Evolutionary conservation across 768 basidiomycete genomes (phyloP), one percentile per base, ranked within the genome.

Genomic region (Termitomyces sp.): DNA sequence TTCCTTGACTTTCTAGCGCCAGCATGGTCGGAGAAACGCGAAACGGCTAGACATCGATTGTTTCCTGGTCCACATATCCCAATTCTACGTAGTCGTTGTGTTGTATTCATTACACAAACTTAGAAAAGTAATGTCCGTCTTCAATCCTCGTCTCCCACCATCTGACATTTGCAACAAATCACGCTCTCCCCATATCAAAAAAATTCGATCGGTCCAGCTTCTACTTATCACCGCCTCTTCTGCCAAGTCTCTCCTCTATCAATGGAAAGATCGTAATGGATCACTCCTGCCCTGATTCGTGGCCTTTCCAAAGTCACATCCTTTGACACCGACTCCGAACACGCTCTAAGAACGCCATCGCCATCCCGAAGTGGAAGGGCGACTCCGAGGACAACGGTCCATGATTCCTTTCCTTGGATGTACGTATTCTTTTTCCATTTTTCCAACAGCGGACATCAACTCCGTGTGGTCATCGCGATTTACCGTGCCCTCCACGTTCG

Each of bases 321-420:
- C 32, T 81, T 99, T 30, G 97, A 98, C 69, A 91, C 94, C 0
- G 76, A 89, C 62, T 76, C 88, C 6, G 91, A 93, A 33, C 93
- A 94, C 66, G 79, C 62, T 93, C 91, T 5, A 93, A 97, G 65
- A 98, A 98, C 65, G 83, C 93, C 0, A 80, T 98, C 56, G 74
- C 93, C 48, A 65, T 98, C 37, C 85, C 88, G n/a, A 86, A 87
- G 63, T 99, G 97, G 97, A 83, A 84, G 1, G 96, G 95, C 2
- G 83, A 88, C 53, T 75, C 85, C 0, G 71, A 72, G 74, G 88
- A 71, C 69, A 83, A 78, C 62, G 93, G 91, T 0, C 83, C n/a
- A 82, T 98, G 80, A 95, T 99, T 63, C 96, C 96, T 0, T 98
- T 98, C 86, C 81, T 99, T 4, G 97, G 98, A 77, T 94, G 94